Base-by-base conservation (phyloP, 306 rosid genomes). In the Prunus padus region DNA sequence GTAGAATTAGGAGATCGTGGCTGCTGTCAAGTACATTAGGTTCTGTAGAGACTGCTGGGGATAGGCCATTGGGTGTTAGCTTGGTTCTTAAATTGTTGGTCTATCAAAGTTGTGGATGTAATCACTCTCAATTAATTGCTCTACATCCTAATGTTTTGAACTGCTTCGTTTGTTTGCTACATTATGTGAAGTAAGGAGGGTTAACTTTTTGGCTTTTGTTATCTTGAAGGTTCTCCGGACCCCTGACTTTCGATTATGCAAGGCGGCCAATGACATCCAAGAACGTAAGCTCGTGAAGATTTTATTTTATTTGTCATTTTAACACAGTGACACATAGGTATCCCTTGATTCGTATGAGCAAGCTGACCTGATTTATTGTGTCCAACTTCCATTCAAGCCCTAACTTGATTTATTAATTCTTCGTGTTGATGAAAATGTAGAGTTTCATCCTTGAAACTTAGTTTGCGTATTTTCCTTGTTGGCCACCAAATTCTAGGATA, bases 241-340 rank as follows among this genome's bases (percentile, higher is more conserved):
- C 23, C 88, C 90, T 31, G 91, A 90, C 79, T 92, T 83, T 65
- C 88, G 86, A 55, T 82, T 83, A 42, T 80, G 94, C 89, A 86
- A 89, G 84, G 91, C 89, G 40, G 85, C 98, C 28, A 60, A 71
- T 19, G 90, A 92, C 83, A 92, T 92, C 80, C 91, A 52, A 86
- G 90, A 90, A 76, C 82, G 98, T 92, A 88, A 88, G 96, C 76
- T 75, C 33, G 40, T 77, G 25, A 5, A 50, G 68, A 73, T 50
- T 28, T 45, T 63, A n/a, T 54, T 19, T 33, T 77, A 11, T 11
- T 64, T 3, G 10, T 62, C 47, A n/a, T 61, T 25, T 59, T 52
- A 76, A 44, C 63, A 51, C 28, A 22, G 50, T 57, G 82, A 59
- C 18, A 61, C 20, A 19, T 37, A 19, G 68, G n/a, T 18, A 37